A percentile compares a stretch with the other conserved stretches of the same genome.
These are phyloP conservation scores for Pyrenopolyporus hunteri DNA, from an alignment of 495 filamentous ascomycete genomes.

Conservation along the genomic window DNA sequence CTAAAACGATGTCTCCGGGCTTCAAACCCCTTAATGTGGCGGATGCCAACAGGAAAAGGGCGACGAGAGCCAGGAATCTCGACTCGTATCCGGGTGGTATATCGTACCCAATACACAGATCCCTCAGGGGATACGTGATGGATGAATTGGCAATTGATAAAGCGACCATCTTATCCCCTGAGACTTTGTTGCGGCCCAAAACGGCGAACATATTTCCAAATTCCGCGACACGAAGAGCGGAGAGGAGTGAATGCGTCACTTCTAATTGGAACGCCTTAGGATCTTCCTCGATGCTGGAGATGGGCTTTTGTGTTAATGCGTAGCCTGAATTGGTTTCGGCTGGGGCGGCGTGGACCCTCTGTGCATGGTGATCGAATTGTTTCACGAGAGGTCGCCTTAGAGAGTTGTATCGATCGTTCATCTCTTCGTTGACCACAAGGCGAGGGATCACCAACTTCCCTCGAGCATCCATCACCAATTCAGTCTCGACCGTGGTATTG, in stretches of 20 bases:
- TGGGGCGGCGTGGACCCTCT: too few relatives aligned
- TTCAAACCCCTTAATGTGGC: too few relatives aligned
- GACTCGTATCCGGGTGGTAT: too few relatives aligned
- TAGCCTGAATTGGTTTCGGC: background rate
- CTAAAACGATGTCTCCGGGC: too few relatives aligned
- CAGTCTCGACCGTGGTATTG: background rate
- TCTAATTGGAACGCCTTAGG: background rate
- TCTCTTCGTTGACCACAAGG: conserved; percentile 24
- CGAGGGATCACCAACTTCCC: conserved; percentile 39
- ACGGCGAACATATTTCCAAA: background rate
- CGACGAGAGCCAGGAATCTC: too few relatives aligned
- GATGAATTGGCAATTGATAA: background rate
- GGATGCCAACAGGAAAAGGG: too few relatives aligned
- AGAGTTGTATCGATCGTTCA: conserved; percentile 52
- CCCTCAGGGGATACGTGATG: background rate
- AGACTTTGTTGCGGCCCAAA: background rate
- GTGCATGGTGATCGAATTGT: background rate
- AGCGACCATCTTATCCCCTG: background rate
- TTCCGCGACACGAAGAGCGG: background rate
- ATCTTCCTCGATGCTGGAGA: background rate
- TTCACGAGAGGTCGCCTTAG: conserved; percentile 15
- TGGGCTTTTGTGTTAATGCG: background rate
- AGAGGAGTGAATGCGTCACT: background rate
- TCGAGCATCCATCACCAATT: conserved; percentile 1
- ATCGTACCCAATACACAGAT: too few relatives aligned